phyloP scores from a whole-genome alignment of 768 basidiomycete genomes.

The Fomitopsis serialis region DNA sequence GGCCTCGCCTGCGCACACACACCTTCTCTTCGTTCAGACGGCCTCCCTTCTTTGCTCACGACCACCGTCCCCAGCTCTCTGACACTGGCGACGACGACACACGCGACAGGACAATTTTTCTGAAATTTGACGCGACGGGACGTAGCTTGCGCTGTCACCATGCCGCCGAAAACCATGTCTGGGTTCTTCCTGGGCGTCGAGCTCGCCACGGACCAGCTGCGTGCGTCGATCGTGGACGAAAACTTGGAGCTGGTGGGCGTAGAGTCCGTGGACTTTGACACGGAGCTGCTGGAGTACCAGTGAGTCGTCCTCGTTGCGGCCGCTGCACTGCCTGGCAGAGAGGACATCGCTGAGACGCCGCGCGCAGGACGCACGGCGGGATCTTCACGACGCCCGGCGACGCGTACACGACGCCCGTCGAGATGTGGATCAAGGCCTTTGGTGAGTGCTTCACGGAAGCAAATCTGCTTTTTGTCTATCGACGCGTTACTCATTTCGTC shows the following conservation, averaged over 20 bases:
- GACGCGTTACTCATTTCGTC: constrained; percentile 12
- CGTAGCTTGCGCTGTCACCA: constrained; percentile 4
- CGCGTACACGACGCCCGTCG: constrained; percentile 82
- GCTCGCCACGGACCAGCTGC: constrained; percentile 77
- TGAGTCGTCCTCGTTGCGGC: constrained; percentile 34
- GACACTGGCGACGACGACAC: constrained; percentile 2
- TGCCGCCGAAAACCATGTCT: constrained; percentile 35
- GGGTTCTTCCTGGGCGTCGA: constrained; percentile 83
- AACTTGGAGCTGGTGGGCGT: constrained; percentile 77
- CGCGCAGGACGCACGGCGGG: constrained; percentile 71
- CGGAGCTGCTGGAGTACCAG: constrained; percentile 77
- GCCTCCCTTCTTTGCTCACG: constrained; percentile 3
- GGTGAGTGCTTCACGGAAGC: constrained; percentile 65
- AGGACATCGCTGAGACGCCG: background rate
- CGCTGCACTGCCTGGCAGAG: background rate
- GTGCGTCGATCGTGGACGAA: constrained; percentile 81
- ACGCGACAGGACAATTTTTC: background rate
- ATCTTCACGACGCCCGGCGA: constrained; percentile 85
- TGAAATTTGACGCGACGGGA: background rate
- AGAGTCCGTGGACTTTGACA: constrained; percentile 79
- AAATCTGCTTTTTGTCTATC: constrained; percentile 38
- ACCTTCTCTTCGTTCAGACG: constrained; percentile 1
- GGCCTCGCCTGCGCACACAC: constrained; percentile 1
- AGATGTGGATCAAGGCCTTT: constrained; percentile 87
- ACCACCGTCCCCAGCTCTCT: constrained; percentile 3